Base-by-base conservation (phyloP, 129 eudicot genomes). In the Flaveria sonorensis region DNA sequence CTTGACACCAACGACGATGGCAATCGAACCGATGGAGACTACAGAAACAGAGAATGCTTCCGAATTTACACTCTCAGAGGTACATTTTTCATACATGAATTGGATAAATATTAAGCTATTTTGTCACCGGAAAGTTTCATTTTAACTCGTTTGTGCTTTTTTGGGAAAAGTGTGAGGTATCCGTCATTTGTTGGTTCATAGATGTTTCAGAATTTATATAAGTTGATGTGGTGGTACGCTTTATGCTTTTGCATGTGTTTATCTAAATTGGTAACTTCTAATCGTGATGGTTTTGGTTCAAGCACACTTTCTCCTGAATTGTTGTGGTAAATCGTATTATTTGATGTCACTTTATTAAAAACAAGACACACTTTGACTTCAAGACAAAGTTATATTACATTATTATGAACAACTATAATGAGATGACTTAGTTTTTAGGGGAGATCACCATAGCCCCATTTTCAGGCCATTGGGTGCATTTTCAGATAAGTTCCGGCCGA, bases 1-100 rank as follows among this genome's bases (percentile, higher is more conserved):
- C 77, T 8, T 46, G 70, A 59, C 59, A 59, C 47, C 70, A 36
- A 2, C 43, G 21, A 66, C 66, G 46, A 66, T 36, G 67, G 10
- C 45, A 36, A 77, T 1, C 43, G 78, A 77, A 53, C 68, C 5
- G 68, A 45, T 83, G 36, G 84, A 81, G 42, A 60, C 77, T 45
- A 19, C 74, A 45, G 76, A 71, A 68, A 40, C 57, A 40, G 92
- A 81, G 56, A 21, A 74, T 47, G 82, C 61, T 28, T 81, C 77
- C 23, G 93, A 86, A 64, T 84, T 88, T 55, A 88, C 93, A n/a
- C 79, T 88, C 18, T 82, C 93, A 15, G 93, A 88, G 93, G 93
- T 86, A 76, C 50, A 15, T 62, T 8, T 15, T 26, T 51, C 5
- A 47, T 20, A 3, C 39, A 1, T 28, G 30, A 24, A 0, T 7